These are phyloP conservation scores for Emergomyces africanus DNA, from an alignment of 2,329 filamentous ascomycete species.

Conservation along the genomic window DNA sequence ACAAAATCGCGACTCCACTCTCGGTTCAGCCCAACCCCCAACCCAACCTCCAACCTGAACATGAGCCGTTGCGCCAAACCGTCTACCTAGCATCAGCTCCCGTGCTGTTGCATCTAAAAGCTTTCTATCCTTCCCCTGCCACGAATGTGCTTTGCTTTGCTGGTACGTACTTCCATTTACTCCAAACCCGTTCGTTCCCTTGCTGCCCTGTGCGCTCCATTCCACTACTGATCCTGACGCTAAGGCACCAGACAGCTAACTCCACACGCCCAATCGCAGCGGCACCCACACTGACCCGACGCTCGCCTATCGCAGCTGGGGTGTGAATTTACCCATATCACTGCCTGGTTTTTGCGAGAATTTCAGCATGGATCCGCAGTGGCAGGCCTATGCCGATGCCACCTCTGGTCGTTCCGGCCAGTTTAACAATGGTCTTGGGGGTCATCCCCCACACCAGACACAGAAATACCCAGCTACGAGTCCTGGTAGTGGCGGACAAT, in stretches of 20 bases:
- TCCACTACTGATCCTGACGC: background rate
- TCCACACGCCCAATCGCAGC: constrained; percentile 8
- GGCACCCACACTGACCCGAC: constrained; percentile 6
- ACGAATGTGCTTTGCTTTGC: constrained; percentile 19
- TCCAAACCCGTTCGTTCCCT: background rate
- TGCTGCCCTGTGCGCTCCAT: background rate
- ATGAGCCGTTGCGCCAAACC: constrained; percentile 11
- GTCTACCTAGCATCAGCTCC: constrained; percentile 10
- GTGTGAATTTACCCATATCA: background rate
- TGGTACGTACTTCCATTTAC: constrained; percentile 8
- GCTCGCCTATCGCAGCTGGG: constrained; percentile 13
- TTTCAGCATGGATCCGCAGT: constrained; percentile 44
- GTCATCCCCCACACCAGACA: constrained; percentile 37
- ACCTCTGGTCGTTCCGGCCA: constrained; percentile 49
- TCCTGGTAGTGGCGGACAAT: constrained; percentile 3
- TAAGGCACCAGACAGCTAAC: background rate
- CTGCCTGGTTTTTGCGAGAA: constrained; percentile 5
- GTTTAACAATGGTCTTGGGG: constrained; percentile 44
- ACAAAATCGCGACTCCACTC: constrained; percentile 4
- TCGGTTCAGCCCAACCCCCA: constrained; percentile 1
- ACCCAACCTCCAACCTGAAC: constrained; percentile 4
- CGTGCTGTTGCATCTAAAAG: constrained; percentile 11
- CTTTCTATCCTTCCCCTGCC: constrained; percentile 2
- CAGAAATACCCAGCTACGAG: constrained; percentile 33
- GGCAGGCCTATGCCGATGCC: constrained; percentile 55